Percentiles rank a stretch among this genome's conserved stretches.
Conservation (phyloP, 2,329 filamentous ascomycete species). For the Fusarium aywerte region DNA sequence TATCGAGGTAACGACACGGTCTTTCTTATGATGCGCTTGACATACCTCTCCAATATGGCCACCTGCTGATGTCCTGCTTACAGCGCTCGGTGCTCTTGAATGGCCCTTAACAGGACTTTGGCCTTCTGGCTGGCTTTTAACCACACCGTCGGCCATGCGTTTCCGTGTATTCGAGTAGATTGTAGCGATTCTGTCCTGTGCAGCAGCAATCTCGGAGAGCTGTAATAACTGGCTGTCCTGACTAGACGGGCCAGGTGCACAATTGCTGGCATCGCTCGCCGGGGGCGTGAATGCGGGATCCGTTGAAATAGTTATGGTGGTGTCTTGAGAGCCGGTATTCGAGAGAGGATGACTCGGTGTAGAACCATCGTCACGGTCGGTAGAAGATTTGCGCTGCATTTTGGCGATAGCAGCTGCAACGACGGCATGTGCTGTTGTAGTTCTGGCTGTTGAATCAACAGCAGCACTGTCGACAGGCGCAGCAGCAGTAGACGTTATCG, state of each 20-base stretch:
- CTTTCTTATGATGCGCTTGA: slow-evolving; percentile 28
- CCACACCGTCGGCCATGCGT: slow-evolving; percentile 78
- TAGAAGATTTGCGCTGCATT: slow-evolving; percentile 33
- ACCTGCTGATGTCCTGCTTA: slow-evolving; percentile 69
- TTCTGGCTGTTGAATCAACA: slow-evolving; percentile 23
- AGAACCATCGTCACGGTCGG: slow-evolving; percentile 43
- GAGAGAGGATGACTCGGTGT: slow-evolving; percentile 43
- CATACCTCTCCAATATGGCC: slow-evolving; percentile 83
- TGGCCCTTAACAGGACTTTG: slow-evolving; percentile 66
- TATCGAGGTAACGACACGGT: not conserved
- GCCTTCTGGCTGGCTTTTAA: slow-evolving; percentile 66
- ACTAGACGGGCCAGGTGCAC: slow-evolving; percentile 49
- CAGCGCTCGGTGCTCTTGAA: slow-evolving; percentile 76
- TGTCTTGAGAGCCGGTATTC: slow-evolving; percentile 42
- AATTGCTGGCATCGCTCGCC: slow-evolving; percentile 40
- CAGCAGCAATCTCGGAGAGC: slow-evolving; percentile 68
- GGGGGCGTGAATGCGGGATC: slow-evolving; percentile 44
- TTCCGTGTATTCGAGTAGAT: slow-evolving; percentile 64
- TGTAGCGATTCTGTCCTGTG: slow-evolving; percentile 61
- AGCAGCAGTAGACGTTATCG: slow-evolving; percentile 23
- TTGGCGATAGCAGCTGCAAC: slow-evolving; percentile 20
- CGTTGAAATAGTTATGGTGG: slow-evolving; percentile 40
- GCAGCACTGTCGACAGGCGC: slow-evolving; percentile 16
- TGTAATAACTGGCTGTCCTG: slow-evolving; percentile 67
- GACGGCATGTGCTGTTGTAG: slow-evolving; percentile 27